Evolutionary conservation across 768 basidiomycete genomes (phyloP).

Genomic region (Sarcodon aspratus): DNA sequence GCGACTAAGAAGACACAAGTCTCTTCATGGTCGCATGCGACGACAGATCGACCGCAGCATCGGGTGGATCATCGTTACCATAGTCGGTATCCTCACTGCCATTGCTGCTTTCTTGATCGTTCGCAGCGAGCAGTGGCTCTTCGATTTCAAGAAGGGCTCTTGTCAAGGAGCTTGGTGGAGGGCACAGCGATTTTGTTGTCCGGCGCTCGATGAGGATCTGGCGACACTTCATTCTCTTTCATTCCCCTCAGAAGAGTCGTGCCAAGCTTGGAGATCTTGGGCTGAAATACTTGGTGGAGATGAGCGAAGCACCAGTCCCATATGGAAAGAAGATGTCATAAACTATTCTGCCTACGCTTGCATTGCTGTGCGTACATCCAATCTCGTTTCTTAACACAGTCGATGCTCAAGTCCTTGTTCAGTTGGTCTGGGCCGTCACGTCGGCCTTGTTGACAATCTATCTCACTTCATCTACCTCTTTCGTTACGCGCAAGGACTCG

Average conservation of each 20-base stretch:
- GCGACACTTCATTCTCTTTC: conserved; percentile 1
- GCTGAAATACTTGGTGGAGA: conserved; percentile 35
- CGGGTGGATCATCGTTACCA: conserved; percentile 84
- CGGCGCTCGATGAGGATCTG: conserved; percentile 14
- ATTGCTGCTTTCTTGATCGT: conserved; percentile 80
- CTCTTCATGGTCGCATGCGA: conserved; percentile 52
- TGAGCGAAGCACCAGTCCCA: conserved; percentile 15
- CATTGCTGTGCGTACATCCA: conserved; percentile 58
- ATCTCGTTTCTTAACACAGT: conserved; percentile 48
- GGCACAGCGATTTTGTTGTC: conserved; percentile 78
- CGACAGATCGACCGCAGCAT: conserved; percentile 65
- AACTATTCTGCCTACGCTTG: conserved; percentile 61
- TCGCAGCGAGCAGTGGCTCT: conserved; percentile 78
- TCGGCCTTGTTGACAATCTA: conserved; percentile 79
- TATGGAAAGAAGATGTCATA: conserved; percentile 30
- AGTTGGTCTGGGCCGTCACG: conserved; percentile 63
- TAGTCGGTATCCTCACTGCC: conserved; percentile 82
- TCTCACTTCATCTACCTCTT: conserved; percentile 82
- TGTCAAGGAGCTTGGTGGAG: conserved; percentile 62
- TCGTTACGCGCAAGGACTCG: conserved; percentile 83
- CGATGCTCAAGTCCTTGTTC: conserved; percentile 16
- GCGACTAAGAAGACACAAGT: conserved; percentile 57
- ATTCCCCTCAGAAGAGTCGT: conserved; percentile 25
- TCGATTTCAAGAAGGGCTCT: conserved; percentile 88
- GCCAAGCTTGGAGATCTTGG: conserved; percentile 73